Evolutionary conservation across 345 rosid species (phyloP).

Genomic region (Conringia planisiliqua): DNA sequence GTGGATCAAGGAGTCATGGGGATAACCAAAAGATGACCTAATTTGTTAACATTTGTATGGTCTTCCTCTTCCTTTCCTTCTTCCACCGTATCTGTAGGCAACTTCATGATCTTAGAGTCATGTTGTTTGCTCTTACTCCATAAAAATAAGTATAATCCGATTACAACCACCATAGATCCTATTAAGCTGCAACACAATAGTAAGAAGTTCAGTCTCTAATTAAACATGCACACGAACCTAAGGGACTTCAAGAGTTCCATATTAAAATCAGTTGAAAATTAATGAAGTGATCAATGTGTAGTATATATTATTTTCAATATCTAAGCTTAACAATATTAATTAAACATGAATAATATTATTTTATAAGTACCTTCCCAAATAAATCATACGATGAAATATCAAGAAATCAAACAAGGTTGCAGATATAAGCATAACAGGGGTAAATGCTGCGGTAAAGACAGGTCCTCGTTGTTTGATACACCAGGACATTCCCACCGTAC

Average conservation of each 20-base stretch:
- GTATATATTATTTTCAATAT: background rate
- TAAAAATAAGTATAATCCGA: constrained; percentile 28
- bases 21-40: constrained; percentile 18
- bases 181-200: constrained; percentile 16
- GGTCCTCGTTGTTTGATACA: constrained; percentile 48
- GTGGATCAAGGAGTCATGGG: constrained; percentile 36
- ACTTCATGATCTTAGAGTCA: constrained; percentile 1
- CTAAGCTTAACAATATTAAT: background rate
- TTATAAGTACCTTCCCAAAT: constrained; percentile 28
- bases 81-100: constrained; percentile 15
- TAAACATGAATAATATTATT: background rate
- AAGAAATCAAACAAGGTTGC: constrained; percentile 29
- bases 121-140: constrained; percentile 31
- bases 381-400: constrained; percentile 28
- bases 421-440: constrained; percentile 36
- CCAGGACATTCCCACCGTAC: constrained; percentile 43
- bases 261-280: background rate
- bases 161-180: constrained; percentile 32
- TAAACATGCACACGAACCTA: too few relatives aligned
- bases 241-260: background rate
- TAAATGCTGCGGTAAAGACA: constrained; percentile 39
- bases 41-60: background rate
- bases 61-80: constrained; percentile 23
- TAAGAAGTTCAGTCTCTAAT: background rate
- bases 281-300: background rate